phyloP scores from a whole-genome alignment of 2,329 filamentous ascomycete species.

The Zasmidium angulare region DNA sequence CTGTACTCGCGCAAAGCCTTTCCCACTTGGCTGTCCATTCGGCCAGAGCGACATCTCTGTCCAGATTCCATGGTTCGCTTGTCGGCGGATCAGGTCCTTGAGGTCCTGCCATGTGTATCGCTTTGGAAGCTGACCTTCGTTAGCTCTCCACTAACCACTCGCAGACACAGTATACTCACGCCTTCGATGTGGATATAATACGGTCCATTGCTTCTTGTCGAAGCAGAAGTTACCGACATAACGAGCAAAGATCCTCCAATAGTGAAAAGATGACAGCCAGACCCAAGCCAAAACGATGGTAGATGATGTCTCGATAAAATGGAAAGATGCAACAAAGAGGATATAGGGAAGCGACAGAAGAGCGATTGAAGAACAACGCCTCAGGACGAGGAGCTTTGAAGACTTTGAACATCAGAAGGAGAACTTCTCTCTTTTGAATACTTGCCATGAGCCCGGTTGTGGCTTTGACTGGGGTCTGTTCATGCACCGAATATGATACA shows the following conservation, averaged over 20 bases:
- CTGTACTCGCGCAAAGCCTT: conserved; percentile 27
- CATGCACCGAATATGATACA: not conserved
- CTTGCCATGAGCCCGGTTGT: not conserved
- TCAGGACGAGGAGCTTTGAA: not conserved
- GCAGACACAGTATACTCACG: conserved; percentile 11
- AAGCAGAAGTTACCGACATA: conserved; percentile 2
- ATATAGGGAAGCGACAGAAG: not conserved
- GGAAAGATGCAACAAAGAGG: not conserved
- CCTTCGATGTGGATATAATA: conserved; percentile 25
- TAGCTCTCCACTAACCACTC: not conserved
- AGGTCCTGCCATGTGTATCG: conserved; percentile 34
- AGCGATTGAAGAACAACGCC: not conserved
- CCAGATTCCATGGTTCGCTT: conserved; percentile 32
- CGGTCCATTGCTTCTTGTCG: conserved; percentile 6
- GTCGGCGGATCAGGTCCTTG: conserved; percentile 31
- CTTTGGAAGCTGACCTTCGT: conserved; percentile 25
- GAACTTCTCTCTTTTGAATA: conserved; percentile 1
- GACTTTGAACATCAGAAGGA: not conserved
- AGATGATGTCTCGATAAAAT: not conserved
- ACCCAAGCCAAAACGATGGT: not conserved
- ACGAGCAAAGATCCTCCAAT: conserved; percentile 6
- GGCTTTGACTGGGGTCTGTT: not conserved
- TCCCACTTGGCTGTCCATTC: conserved; percentile 22
- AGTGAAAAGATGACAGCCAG: conserved; percentile 2
- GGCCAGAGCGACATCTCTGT: conserved; percentile 28